Base-by-base conservation (phyloP, 2,329 filamentous ascomycete genomes). In the Talaromyces sp. region DNA sequence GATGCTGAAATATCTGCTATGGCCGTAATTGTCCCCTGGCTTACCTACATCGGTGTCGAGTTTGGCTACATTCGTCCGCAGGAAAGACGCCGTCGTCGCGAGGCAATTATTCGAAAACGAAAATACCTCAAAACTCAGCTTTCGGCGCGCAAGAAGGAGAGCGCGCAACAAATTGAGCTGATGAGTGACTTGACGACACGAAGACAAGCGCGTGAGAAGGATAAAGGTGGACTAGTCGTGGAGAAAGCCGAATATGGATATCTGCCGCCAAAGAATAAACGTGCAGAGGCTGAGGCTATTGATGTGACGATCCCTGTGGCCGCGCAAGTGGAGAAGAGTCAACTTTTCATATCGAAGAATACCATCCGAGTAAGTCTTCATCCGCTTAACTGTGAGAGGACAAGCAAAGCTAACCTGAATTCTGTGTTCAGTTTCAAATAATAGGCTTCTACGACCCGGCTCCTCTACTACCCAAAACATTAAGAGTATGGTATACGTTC, bases 301-400 rank as follows among this genome's bases (percentile, higher is more conserved):
- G 76, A 80, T 68, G 78, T 79, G 33, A 79, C 77, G 2, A 73
- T 79, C 35, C 75, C 78, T 5, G 72, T 79, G n/a, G 78, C 77
- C 60, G 75, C 75, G n/a, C 68, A 78, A 60, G 78, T 80, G 12
- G 75, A 79, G 52, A 72, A 72, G 37, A 70, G 75, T 23, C 78
- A 80, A 65, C 67, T 80, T 58, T 67, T 72, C 42, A 75, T 80
- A 31, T 64, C 74, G n/a, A 66, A 69, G 23, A 68, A 71, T 12
- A 70, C 71, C 3, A 64, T 69, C 60, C 79, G 77, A 69, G 77
- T 78, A 60, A 61, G 62, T 61, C 23, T 25, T 18, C 35, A 40
- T n/a, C 2, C 5, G 14, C 23, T 1, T 3, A 28, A 5, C 21
- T 11, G 23, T 28, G 3, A n/a, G 23, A 42, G 2, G 14, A 21